Evolutionary conservation across 805 yeast genomes (phyloP).

Genomic region (Tetrapisispora pingtungensis): DNA sequence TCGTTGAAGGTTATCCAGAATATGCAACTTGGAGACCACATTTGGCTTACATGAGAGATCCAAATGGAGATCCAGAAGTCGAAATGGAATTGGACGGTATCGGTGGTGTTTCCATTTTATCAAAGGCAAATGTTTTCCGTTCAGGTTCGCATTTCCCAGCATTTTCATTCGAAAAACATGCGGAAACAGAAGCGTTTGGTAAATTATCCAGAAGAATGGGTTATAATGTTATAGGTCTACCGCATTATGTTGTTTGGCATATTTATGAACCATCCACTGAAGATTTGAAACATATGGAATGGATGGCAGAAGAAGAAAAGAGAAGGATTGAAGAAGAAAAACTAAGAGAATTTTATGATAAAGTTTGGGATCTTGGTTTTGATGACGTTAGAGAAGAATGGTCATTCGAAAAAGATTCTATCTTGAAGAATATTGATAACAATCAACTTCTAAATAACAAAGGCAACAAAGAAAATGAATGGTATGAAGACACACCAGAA

Average conservation of each 20-base stretch:
- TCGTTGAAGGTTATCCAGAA: conserved; percentile 82
- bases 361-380: conserved; percentile 69
- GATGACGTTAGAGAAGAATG: conserved; percentile 66
- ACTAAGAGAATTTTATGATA: conserved; percentile 54
- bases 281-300: conserved; percentile 78
- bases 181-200: conserved; percentile 90
- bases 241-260: conserved; percentile 95
- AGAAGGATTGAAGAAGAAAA: conserved; percentile 53
- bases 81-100: conserved; percentile 72
- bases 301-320: conserved; percentile 77
- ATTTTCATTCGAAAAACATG: conserved; percentile 73
- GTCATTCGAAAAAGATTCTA: conserved; percentile 58
- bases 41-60: conserved; percentile 59
- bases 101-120: conserved; percentile 77
- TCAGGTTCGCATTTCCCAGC: conserved; percentile 81
- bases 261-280: conserved; percentile 91
- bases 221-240: conserved; percentile 75
- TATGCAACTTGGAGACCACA: conserved; percentile 82
- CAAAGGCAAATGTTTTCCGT: conserved; percentile 64
- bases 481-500: not conserved
- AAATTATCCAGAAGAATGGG: conserved; percentile 82
- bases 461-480: not conserved
- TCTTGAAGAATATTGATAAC: conserved; percentile 66
- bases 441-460: not conserved
- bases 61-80: conserved; percentile 51